phyloP scores from a whole-genome alignment of 2,329 filamentous ascomycete species.

The Diaporthe eres region DNA sequence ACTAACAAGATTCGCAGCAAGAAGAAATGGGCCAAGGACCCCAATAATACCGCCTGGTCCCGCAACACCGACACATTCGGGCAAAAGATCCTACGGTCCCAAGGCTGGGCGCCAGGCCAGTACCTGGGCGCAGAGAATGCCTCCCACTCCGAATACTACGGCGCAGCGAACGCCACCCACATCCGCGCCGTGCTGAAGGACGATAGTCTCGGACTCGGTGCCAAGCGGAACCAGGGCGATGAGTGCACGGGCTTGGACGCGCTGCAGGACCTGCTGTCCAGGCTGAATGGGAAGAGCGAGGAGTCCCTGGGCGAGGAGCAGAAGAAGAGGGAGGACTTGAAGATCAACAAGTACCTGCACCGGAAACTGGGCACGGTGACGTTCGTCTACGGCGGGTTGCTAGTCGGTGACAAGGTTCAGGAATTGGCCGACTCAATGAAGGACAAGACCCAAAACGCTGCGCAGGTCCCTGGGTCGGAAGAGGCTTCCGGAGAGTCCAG shows the following conservation, averaged over 20 bases:
- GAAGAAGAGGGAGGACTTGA: conserved; percentile 76
- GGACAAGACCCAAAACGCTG: conserved; percentile 46
- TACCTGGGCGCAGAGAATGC: conserved; percentile 85
- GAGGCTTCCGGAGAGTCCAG: conserved; percentile 44
- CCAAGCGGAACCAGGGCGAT: conserved; percentile 80
- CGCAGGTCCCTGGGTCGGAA: conserved; percentile 42
- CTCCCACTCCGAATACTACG: conserved; percentile 81
- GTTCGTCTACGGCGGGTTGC: conserved; percentile 88
- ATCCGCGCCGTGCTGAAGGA: conserved; percentile 91
- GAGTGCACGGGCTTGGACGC: conserved; percentile 88
- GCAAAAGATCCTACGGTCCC: conserved; percentile 87
- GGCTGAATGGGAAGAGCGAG: conserved; percentile 90
- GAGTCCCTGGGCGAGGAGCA: conserved; percentile 79
- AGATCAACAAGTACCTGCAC: conserved; percentile 80
- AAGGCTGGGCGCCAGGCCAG: conserved; percentile 92
- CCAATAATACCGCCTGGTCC: conserved; percentile 96
- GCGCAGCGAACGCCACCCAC: conserved; percentile 84
- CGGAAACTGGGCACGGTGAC: conserved; percentile 84
- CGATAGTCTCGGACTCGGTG: conserved; percentile 91
- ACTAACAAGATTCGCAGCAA: conserved; percentile 47
- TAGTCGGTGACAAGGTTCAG: conserved; percentile 70
- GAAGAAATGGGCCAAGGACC: conserved; percentile 87
- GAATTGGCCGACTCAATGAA: conserved; percentile 54
- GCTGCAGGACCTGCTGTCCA: conserved; percentile 87
- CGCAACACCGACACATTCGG: conserved; percentile 87